A percentile compares a stretch with the other conserved stretches of the same genome.
phyloP scores from a whole-genome alignment of 2,329 filamentous ascomycete species.

The Fusarium avenaceum region DNA sequence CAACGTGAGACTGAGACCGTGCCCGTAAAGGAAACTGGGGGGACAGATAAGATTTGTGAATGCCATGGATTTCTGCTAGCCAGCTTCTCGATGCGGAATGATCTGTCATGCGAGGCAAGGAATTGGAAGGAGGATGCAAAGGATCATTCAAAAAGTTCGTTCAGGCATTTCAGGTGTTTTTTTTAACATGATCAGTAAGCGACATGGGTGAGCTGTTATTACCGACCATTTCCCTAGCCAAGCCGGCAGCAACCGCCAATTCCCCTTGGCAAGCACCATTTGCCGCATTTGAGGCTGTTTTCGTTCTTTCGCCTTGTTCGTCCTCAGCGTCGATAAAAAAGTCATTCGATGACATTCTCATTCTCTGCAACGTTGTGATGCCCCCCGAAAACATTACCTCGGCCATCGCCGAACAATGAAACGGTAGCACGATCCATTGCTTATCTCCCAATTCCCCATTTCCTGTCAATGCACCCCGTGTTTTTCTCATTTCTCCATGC shows the following conservation, averaged over 20 bases:
- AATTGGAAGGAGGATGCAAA: conserved; percentile 3
- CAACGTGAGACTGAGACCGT: neutral
- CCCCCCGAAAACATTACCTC: neutral
- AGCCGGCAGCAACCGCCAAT: conserved; percentile 25
- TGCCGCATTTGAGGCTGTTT: conserved; percentile 9
- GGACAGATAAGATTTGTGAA: conserved; percentile 7
- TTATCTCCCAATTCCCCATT: conserved; percentile 18
- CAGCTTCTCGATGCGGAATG: conserved; percentile 31
- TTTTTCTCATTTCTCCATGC: conserved; percentile 2
- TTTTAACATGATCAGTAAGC: neutral
- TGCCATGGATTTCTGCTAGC: conserved; percentile 15
- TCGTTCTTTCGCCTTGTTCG: neutral
- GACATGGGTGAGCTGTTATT: conserved; percentile 18
- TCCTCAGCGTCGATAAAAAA: neutral
- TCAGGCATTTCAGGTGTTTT: no score
- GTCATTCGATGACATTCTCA: neutral
- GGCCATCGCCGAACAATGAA: neutral
- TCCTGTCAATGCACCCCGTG: conserved; percentile 24
- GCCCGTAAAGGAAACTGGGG: conserved; percentile 6
- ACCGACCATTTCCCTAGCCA: conserved; percentile 31
- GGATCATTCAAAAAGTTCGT: neutral
- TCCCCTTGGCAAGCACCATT: conserved; percentile 9
- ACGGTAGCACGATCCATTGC: neutral
- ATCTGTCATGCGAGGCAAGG: neutral
- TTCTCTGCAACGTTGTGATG: conserved; percentile 5